Conservation (phyloP, 2,329 filamentous ascomycete genomes). For the Thelonectria discophora region DNA sequence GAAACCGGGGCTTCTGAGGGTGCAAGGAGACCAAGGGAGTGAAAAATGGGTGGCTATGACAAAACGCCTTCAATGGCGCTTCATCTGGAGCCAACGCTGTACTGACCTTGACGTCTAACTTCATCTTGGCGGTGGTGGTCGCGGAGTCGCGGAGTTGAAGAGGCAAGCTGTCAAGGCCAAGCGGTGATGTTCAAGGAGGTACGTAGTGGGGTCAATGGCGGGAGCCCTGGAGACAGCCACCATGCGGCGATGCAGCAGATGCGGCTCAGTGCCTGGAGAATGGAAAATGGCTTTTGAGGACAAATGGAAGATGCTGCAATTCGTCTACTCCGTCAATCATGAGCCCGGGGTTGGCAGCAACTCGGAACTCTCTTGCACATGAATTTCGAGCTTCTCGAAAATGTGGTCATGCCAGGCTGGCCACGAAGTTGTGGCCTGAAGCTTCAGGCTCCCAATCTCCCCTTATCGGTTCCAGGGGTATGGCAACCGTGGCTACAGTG, state of each 20-base stretch:
- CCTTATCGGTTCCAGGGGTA: conserved; percentile 31
- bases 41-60: not conserved
- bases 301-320: not conserved
- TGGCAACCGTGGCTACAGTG: conserved; percentile 10
- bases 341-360: conserved; percentile 25
- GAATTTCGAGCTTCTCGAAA: conserved; percentile 42
- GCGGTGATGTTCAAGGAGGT: conserved; percentile 40
- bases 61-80: conserved; percentile 2
- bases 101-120: conserved; percentile 55
- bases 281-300: not conserved
- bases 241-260: conserved; percentile 35
- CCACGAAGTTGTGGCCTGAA: conserved; percentile 42
- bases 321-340: conserved; percentile 34
- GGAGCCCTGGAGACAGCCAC: conserved; percentile 40
- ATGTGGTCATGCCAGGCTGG: conserved; percentile 45
- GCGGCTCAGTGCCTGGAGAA: conserved; percentile 9
- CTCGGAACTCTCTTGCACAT: conserved; percentile 35
- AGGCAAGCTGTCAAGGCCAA: conserved; percentile 42
- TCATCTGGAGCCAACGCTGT: not conserved
- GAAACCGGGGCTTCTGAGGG: conserved; percentile 1
- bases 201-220: conserved; percentile 41
- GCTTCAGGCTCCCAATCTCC: conserved; percentile 34
- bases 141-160: conserved; percentile 40
- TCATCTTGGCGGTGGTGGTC: conserved; percentile 48
- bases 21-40: not conserved